A percentile compares a stretch with the other conserved stretches of the same genome.
Conservation (phyloP, 225 moss, liverwort and hornwort genomes). For the Pseudoscleropodium purum region DNA sequence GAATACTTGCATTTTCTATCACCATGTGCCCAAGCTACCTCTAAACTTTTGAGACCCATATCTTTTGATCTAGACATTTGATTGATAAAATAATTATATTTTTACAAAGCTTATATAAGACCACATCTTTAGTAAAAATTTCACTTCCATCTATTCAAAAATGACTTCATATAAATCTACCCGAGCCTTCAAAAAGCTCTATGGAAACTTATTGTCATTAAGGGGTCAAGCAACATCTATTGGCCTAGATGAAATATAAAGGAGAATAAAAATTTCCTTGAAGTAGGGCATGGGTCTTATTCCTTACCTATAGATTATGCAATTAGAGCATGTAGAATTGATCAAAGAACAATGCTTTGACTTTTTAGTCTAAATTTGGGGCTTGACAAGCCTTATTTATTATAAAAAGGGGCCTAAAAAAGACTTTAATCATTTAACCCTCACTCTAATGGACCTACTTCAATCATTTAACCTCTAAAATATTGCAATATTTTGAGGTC, state of each 20-base stretch:
- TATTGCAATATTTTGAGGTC: not conserved
- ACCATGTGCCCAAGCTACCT: fast-evolving
- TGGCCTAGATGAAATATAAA: fast-evolving
- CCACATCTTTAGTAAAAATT: not conserved
- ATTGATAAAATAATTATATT: too few species aligned
- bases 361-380: not conserved
- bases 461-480: not conserved
- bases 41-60: not conserved
- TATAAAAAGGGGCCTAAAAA: too few species aligned
- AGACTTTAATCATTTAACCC: not conserved
- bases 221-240: not conserved
- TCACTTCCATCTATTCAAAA: not conserved
- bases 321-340: not conserved
- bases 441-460: not conserved
- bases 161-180: not conserved
- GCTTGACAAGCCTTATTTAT: not conserved
- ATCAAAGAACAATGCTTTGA: not conserved
- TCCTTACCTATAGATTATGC: not conserved
- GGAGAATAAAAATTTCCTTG: not conserved
- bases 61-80: fast-evolving
- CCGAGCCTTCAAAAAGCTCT: not conserved
- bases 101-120: not conserved
- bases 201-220: not conserved
- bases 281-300: not conserved
- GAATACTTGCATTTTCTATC: not conserved